Percentiles rank a stretch among this genome's conserved stretches.
Conservation (phyloP, 2,329 filamentous ascomycete species). For the Ceratocystis cacaofunesta region DNA sequence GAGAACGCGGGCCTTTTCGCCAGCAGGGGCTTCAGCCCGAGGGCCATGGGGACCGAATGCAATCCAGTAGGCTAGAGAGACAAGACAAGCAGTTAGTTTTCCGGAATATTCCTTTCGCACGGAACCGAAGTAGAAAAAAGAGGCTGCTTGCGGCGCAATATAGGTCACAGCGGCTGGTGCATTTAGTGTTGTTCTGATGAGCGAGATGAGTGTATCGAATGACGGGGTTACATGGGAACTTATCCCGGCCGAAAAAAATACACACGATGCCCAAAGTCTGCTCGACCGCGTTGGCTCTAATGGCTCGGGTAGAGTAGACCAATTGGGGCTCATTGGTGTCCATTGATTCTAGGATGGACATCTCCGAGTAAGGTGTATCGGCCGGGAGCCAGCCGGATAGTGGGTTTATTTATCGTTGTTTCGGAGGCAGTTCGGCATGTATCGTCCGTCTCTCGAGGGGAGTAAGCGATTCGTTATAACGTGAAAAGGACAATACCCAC, state of each 20-base stretch:
- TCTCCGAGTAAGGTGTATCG: background rate
- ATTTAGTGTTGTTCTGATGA: background rate
- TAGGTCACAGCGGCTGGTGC: background rate
- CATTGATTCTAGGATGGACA: background rate
- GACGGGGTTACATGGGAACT: background rate
- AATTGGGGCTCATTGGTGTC: background rate
- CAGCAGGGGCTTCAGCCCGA: conserved; percentile 66
- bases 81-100: background rate
- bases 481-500: conserved; percentile 43
- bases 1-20: conserved; percentile 67
- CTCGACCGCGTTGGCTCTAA: background rate
- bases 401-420: background rate
- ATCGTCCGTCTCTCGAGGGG: background rate
- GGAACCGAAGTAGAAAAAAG: background rate
- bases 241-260: background rate
- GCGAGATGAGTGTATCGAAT: background rate
- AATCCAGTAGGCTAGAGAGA: conserved; percentile 79
- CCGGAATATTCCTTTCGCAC: background rate
- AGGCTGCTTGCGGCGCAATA: background rate
- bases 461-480: background rate
- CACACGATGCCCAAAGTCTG: background rate
- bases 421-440: conserved; percentile 9
- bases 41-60: conserved; percentile 95
- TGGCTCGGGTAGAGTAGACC: background rate
- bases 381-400: background rate